A percentile compares a stretch with the other conserved stretches of the same genome.
phyloP scores from a whole-genome alignment of 2,329 filamentous ascomycete species.

The Chrysosporium keratinophilum region DNA sequence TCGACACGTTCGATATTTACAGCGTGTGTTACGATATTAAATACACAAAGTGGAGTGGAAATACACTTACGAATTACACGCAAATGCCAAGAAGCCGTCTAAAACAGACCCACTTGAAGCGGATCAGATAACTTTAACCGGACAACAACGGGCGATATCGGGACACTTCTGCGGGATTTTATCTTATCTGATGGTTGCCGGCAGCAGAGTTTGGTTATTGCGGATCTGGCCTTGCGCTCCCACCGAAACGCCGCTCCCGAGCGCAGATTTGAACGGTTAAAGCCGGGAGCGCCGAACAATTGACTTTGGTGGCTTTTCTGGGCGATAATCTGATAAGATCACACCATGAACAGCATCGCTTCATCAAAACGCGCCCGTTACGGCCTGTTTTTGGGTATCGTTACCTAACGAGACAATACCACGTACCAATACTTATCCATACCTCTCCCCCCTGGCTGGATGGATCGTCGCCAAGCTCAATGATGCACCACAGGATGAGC shows the following conservation, averaged over 20 bases:
- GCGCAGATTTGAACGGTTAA: neutral
- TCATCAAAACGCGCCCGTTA: neutral
- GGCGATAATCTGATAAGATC: slow-evolving; percentile 12
- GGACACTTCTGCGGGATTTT: neutral
- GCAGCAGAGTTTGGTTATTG: neutral
- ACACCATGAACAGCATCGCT: neutral
- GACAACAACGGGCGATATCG: neutral
- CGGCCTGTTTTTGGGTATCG: neutral
- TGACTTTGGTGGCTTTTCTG: neutral
- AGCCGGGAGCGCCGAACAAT: neutral
- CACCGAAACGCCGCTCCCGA: no score
- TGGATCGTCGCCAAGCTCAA: slow-evolving; percentile 3
- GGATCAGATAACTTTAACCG: slow-evolving; percentile 9
- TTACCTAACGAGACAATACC: neutral
- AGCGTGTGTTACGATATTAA: no score
- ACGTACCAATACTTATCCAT: neutral
- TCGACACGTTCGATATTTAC: no score
- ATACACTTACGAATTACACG: no score
- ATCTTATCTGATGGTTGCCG: slow-evolving; percentile 5
- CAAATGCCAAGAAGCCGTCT: no score
- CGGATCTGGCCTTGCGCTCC: neutral
- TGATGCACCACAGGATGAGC: neutral
- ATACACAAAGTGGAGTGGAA: no score
- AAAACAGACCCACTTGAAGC: neutral
- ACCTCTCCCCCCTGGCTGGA: neutral